Base-by-base conservation (phyloP, 176 grass and related monocot genomes). In the Eragrostis curvula region DNA sequence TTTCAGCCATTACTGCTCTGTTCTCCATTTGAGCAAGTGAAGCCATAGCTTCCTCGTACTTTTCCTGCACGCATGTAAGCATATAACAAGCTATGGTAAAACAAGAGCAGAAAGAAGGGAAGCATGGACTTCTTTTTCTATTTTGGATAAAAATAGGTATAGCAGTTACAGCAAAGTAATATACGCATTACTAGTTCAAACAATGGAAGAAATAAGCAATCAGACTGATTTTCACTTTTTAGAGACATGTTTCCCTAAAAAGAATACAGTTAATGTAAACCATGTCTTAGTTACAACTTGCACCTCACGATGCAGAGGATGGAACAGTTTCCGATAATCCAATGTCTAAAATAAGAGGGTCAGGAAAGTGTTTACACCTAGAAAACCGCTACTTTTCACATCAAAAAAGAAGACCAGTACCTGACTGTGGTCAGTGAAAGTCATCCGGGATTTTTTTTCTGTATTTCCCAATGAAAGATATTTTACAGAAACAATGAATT, bases 1-100 rank as follows among this genome's bases (percentile, higher is more conserved):
- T 96, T 90, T 99, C 97, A 78, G 97, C 97, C 93, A 99, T 96
- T 57, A 99, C 93, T 70, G 93, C 97, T 57, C 97, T 90, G 74
- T 96, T 99, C 85, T 96, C 93, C 91, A 96, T 90, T 81, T 92
- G 80, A 7, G 87, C 52, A 73, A 99, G 73, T 88, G 85, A 90
- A 84, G 87, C 68, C 77, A 85, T 94, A 74, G 91, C 77, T 84
- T 96, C 90, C 85, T 99, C 97, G 0, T 96, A 94, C 71, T 99
- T 99, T 86, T 96, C 93, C 97, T 99, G 85, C 85, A 95, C 67
- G 81, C 11, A 87, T 74, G 18, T 83, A 41, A 90, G 74, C 27
- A 16, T 49, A 55, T 18, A 81, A 77, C 24, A 61, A 71, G 17
- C 51, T 27, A 88, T 20, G 73, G 28, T 47, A 58, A 61, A 72